Evolutionary conservation across 1,284 basidiomycete species (phyloP).

Genomic region (Xerocomus nothofagi): DNA sequence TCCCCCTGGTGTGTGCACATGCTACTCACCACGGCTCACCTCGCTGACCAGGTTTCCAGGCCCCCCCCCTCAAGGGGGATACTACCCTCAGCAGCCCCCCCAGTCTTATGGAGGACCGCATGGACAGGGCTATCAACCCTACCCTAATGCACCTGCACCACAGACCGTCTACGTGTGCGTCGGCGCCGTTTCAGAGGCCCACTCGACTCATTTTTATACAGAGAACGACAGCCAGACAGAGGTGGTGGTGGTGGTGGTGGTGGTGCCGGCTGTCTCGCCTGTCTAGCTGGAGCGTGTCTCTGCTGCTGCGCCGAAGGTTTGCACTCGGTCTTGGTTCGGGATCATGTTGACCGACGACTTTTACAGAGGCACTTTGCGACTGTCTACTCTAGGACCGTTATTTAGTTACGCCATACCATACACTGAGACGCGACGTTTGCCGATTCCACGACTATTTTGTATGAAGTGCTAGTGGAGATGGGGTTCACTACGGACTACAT

Average conservation of each 20-base stretch:
- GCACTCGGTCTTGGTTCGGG: conserved; percentile 23
- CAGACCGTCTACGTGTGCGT: conserved; percentile 74
- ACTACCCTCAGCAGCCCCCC: conserved; percentile 76
- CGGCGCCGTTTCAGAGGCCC: background rate
- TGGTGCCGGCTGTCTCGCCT: conserved; percentile 58
- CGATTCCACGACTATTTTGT: conserved; percentile 21
- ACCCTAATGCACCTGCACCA: conserved; percentile 64
- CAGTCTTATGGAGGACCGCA: conserved; percentile 55
- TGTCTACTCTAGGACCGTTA: conserved; percentile 54
- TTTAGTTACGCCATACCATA: conserved; percentile 21
- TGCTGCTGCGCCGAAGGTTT: conserved; percentile 80
- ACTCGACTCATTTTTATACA: conserved; percentile 28
- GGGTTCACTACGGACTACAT: conserved; percentile 16
- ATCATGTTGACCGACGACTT: conserved; percentile 7
- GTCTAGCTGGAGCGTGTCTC: conserved; percentile 67
- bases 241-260: conserved; percentile 44
- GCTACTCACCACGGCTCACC: background rate
- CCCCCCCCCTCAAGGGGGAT: conserved; percentile 64
- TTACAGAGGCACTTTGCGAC: conserved; percentile 66
- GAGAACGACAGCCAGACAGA: conserved; percentile 56
- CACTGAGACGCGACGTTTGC: conserved; percentile 12
- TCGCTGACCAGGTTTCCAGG: conserved; percentile 38
- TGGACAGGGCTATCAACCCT: conserved; percentile 67
- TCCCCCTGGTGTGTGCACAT: conserved; percentile 52
- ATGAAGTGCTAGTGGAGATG: conserved; percentile 14